A percentile compares a stretch with the other conserved stretches of the same genome.
These are phyloP conservation scores for Petunia axillaris DNA, from an alignment of 257 asterid species.

Conservation along the genomic window DNA sequence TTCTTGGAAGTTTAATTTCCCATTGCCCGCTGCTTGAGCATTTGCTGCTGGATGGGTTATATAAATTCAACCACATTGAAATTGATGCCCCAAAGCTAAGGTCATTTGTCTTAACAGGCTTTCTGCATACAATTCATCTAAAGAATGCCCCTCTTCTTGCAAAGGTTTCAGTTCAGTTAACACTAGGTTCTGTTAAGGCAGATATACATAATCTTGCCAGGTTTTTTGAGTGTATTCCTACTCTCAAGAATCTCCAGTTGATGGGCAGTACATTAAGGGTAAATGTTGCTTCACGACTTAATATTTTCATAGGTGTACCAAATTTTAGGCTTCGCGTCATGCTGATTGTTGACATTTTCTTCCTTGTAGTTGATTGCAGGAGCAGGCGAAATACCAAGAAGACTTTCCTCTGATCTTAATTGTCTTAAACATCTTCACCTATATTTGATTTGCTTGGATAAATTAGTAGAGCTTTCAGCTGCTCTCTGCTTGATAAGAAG, in stretches of 20 bases:
- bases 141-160: conserved; percentile 7
- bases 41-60: neutral
- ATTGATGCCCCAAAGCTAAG: neutral
- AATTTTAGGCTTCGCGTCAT: neutral
- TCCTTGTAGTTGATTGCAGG: neutral
- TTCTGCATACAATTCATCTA: neutral
- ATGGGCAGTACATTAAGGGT: neutral
- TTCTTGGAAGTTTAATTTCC: conserved; percentile 20
- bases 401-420: neutral
- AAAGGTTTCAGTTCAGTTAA: neutral
- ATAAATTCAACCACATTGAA: neutral
- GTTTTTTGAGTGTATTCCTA: neutral
- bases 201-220: neutral
- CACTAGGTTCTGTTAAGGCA: neutral
- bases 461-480: too few species aligned
- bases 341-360: neutral
- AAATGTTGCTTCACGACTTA: neutral
- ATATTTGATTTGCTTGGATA: neutral
- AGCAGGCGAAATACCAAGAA: neutral
- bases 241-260: neutral
- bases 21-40: conserved; percentile 11
- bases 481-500: too few species aligned
- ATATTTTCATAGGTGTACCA: conserved; percentile 5
- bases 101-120: neutral
- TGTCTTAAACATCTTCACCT: neutral